phyloP scores from a whole-genome alignment of 1,284 basidiomycete species.

The Mycena citricolor region DNA sequence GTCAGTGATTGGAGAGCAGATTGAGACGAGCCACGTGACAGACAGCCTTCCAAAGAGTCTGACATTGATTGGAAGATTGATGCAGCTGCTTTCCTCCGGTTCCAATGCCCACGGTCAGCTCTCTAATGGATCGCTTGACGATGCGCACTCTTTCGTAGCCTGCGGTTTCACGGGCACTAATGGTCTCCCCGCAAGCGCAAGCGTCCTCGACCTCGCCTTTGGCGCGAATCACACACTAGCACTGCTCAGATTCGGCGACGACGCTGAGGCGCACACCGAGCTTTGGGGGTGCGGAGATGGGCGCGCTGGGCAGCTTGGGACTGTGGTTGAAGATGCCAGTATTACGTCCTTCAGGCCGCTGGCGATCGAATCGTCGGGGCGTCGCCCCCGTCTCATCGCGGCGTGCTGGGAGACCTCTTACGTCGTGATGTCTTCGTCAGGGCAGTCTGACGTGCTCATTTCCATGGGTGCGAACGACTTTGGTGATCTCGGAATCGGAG shows the following conservation, averaged over 20 bases:
- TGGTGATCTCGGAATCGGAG: slow-evolving; percentile 69
- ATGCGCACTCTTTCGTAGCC: slow-evolving; percentile 53
- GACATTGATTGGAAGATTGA: too few relatives aligned
- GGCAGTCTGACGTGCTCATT: slow-evolving; percentile 59
- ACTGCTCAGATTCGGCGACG: slow-evolving; percentile 39
- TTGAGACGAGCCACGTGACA: too few relatives aligned
- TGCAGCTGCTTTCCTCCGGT: slow-evolving; percentile 62
- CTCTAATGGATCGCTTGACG: slow-evolving; percentile 54
- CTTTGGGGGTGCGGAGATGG: slow-evolving; percentile 74
- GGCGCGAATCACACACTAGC: slow-evolving; percentile 70
- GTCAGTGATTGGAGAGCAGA: too few relatives aligned
- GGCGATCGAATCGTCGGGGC: slow-evolving; percentile 32
- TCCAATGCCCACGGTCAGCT: slow-evolving; percentile 82
- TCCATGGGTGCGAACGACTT: slow-evolving; percentile 84
- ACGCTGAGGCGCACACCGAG: slow-evolving; percentile 33
- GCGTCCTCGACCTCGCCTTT: slow-evolving; percentile 47
- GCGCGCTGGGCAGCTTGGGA: slow-evolving; percentile 60
- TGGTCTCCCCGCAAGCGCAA: slow-evolving; percentile 26
- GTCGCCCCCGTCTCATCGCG: slow-evolving; percentile 47
- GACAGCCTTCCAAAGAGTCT: too few relatives aligned
- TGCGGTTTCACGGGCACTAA: slow-evolving; percentile 43
- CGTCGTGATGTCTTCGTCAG: slow-evolving; percentile 49
- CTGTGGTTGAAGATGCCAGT: slow-evolving; percentile 24
- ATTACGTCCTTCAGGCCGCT: slow-evolving; percentile 49
- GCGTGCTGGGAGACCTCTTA: slow-evolving; percentile 85